Conservation (phyloP, 768 basidiomycete genomes). For the Tricholoma furcatifolium region DNA sequence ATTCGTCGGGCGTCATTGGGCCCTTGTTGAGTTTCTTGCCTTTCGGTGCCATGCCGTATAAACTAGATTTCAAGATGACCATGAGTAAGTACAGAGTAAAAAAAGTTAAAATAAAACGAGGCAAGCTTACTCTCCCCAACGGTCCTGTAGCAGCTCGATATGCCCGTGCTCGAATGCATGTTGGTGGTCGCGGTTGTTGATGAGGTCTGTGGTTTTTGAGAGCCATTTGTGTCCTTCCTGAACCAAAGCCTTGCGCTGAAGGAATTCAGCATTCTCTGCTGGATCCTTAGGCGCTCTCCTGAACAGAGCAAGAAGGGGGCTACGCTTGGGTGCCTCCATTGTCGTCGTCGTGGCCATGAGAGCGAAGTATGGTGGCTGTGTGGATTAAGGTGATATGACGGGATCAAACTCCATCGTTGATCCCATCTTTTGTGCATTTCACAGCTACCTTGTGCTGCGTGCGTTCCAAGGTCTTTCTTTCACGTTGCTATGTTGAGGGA, state of each 20-base stretch:
- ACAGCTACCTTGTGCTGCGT: no score
- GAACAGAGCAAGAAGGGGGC: conserved; percentile 14
- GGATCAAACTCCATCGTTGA: conserved; percentile 8
- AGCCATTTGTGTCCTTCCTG: conserved; percentile 21
- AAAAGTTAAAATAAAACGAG: background rate
- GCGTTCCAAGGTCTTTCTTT: no score
- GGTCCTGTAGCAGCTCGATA: conserved; percentile 17
- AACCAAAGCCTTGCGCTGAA: conserved; percentile 16
- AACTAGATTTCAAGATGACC: conserved; percentile 7
- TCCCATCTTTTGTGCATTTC: conserved; percentile 10
- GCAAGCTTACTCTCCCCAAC: conserved; percentile 22
- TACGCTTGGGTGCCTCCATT: conserved; percentile 11
- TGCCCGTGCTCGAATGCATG: conserved; percentile 17
- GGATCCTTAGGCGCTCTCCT: conserved; percentile 12
- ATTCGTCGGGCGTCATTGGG: conserved; percentile 17
- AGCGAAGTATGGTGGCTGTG: background rate
- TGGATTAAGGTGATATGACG: background rate
- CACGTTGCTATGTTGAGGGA: no score
- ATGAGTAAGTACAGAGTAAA: background rate
- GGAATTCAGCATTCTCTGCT: conserved; percentile 15
- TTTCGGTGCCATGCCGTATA: conserved; percentile 20
- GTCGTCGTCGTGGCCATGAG: conserved; percentile 7
- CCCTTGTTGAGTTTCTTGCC: conserved; percentile 24
- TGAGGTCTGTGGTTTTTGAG: conserved; percentile 18
- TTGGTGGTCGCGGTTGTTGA: conserved; percentile 20